Evolutionary conservation across 2,329 filamentous ascomycete genomes (phyloP).

Genomic region (Huntiella savannae): DNA sequence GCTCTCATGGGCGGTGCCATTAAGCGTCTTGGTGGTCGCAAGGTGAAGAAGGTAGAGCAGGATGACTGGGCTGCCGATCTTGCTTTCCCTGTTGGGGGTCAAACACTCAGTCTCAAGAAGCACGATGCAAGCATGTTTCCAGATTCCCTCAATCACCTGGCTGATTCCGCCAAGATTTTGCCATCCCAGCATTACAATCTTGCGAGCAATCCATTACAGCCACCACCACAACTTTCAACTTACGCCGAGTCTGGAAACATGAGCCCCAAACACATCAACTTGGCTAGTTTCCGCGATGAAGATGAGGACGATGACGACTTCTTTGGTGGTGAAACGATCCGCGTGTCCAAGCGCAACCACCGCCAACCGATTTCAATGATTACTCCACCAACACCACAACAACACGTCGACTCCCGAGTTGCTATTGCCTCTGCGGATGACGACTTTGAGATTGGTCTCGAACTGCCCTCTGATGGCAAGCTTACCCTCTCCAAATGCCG

Average conservation of each 20-base stretch:
- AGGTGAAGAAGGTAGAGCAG: conserved; percentile 51
- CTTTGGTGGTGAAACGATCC: conserved; percentile 51
- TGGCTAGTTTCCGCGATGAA: conserved; percentile 45
- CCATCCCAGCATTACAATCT: conserved; percentile 14
- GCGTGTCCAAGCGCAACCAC: conserved; percentile 40
- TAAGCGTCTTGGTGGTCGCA: conserved; percentile 64
- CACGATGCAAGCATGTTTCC: conserved; percentile 43
- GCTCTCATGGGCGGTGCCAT: conserved; percentile 85
- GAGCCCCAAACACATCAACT: conserved; percentile 22
- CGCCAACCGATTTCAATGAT: conserved; percentile 34
- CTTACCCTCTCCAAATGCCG: conserved; percentile 42
- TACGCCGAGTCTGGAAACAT: not conserved
- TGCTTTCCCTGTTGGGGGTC: conserved; percentile 41
- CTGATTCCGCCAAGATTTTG: conserved; percentile 28
- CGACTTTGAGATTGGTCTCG: conserved; percentile 54
- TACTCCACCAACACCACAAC: conserved; percentile 35
- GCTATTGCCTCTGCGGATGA: conserved; percentile 28
- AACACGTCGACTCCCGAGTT: conserved; percentile 13
- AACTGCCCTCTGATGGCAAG: conserved; percentile 47
- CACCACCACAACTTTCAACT: conserved; percentile 1
- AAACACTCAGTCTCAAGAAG: conserved; percentile 45
- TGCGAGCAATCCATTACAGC: conserved; percentile 7
- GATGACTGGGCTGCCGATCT: conserved; percentile 72
- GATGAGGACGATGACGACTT: conserved; percentile 42
- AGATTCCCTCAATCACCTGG: conserved; percentile 48